A percentile compares a stretch with the other conserved stretches of the same genome.
Conservation (phyloP, 2,329 filamentous ascomycete species). For the Alternaria burnsii region DNA sequence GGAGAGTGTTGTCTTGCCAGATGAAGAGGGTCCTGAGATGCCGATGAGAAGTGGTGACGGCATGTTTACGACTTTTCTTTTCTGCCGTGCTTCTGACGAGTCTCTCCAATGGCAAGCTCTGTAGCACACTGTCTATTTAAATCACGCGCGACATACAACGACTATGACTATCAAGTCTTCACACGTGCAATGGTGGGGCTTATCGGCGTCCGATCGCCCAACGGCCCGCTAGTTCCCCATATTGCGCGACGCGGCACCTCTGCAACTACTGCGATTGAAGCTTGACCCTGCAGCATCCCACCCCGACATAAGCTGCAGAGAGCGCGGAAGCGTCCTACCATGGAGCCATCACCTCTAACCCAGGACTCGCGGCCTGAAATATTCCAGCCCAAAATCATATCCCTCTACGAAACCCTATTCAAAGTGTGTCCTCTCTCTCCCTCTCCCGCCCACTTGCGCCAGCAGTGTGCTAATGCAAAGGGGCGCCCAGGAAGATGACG, state of each 20-base stretch:
- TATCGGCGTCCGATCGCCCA: slow-evolving; percentile 16
- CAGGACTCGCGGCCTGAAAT: slow-evolving; percentile 88
- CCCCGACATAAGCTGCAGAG: neutral
- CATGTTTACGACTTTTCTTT: slow-evolving; percentile 7
- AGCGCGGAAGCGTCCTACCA: slow-evolving; percentile 46
- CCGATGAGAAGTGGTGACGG: slow-evolving; percentile 69
- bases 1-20: slow-evolving; percentile 93
- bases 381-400: slow-evolving; percentile 93
- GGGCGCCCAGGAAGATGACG: slow-evolving; percentile 57
- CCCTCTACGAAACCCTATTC: slow-evolving; percentile 87
- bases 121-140: neutral
- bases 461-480: slow-evolving; percentile 21
- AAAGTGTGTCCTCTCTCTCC: slow-evolving; percentile 50
- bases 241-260: slow-evolving; percentile 7
- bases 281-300: neutral
- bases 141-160: neutral
- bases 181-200: slow-evolving; percentile 23
- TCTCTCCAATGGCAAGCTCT: neutral
- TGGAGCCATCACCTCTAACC: slow-evolving; percentile 92
- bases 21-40: slow-evolving; percentile 89
- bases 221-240: slow-evolving; percentile 13
- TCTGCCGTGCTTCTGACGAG: neutral
- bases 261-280: neutral
- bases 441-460: neutral
- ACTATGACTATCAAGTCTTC: neutral